Conservation (phyloP, 306 rosid species). For the Inga laurina region DNA sequence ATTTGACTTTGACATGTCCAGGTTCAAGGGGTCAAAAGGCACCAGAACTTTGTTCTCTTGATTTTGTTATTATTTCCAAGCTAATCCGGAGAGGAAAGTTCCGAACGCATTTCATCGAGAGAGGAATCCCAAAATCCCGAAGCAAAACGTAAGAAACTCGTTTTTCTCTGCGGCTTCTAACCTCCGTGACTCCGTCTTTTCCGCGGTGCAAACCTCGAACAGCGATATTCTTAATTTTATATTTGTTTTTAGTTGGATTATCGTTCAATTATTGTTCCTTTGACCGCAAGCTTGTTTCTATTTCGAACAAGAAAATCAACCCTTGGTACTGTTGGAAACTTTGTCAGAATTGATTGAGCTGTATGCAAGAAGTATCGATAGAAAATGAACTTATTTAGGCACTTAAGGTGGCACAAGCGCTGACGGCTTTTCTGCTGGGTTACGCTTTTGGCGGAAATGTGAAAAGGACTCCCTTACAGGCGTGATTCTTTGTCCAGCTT, state of each 20-base stretch:
- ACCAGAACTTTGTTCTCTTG: neutral
- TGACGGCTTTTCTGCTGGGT: conserved; percentile 19
- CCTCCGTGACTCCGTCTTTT: neutral
- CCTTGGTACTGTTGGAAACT: neutral
- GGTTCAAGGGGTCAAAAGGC: neutral
- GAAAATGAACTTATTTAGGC: conserved; percentile 23
- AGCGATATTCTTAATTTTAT: neutral
- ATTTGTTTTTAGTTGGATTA: neutral
- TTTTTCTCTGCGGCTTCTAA: neutral
- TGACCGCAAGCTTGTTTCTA: conserved; percentile 32
- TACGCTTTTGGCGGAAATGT: neutral
- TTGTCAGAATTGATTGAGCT: conserved; percentile 26
- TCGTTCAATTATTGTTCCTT: conserved; percentile 40
- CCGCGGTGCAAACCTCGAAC: neutral
- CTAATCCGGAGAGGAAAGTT: neutral
- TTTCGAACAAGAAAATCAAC: neutral
- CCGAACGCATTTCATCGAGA: neutral
- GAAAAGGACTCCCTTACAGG: neutral
- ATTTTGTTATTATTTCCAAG: neutral
- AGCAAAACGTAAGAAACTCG: neutral
- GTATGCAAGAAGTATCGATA: conserved; percentile 32
- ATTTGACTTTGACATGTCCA: conserved; percentile 1
- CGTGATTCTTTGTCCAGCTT: conserved; percentile 25
- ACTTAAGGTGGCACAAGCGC: conserved; percentile 9
- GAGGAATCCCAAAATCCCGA: neutral